Percentiles rank a stretch among this genome's conserved stretches.
These are phyloP conservation scores for Skeletonema potamos DNA, from an alignment of 108 stramenopile species.

Conservation along the genomic window DNA sequence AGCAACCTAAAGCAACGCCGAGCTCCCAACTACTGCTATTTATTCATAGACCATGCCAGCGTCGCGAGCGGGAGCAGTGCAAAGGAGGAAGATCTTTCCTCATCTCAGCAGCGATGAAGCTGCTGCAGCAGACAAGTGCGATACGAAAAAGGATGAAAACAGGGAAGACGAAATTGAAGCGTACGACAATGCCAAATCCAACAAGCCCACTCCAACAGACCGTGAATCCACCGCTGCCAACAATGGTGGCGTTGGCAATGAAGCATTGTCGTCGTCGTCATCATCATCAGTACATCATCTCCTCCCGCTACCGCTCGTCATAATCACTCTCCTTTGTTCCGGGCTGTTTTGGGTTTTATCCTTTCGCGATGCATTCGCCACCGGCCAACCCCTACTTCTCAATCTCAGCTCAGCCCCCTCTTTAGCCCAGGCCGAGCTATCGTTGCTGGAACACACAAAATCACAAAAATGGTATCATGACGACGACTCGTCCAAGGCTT, in stretches of 20 bases:
- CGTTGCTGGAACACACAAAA: constrained; percentile 69
- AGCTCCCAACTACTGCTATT: too few species aligned
- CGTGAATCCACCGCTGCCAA: neutral
- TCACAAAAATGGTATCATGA: constrained; percentile 60
- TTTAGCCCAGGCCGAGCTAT: neutral
- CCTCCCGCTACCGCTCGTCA: constrained; percentile 64
- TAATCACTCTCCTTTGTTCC: constrained; percentile 74
- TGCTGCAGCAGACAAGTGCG: neutral
- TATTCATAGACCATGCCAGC: neutral
- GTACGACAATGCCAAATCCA: constrained; percentile 17
- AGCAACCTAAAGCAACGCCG: too few species aligned
- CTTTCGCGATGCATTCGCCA: constrained; percentile 80
- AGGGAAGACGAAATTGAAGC: neutral
- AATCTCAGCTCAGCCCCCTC: constrained; percentile 8
- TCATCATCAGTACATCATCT: constrained; percentile 57
- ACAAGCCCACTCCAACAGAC: neutral
- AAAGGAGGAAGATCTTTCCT: constrained; percentile 39
- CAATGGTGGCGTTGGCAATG: neutral
- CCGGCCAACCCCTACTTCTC: constrained; percentile 71
- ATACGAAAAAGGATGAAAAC: neutral
- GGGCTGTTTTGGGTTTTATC: constrained; percentile 72
- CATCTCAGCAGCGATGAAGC: constrained; percentile 12
- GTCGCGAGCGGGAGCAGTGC: constrained; percentile 3
- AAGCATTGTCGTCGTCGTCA: neutral
- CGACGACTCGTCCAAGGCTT: constrained; percentile 59